Percentiles rank a stretch among this genome's conserved stretches.
Evolutionary conservation across 139 green algal genomes (phyloP).

Genomic region (Eudorina sp.): DNA sequence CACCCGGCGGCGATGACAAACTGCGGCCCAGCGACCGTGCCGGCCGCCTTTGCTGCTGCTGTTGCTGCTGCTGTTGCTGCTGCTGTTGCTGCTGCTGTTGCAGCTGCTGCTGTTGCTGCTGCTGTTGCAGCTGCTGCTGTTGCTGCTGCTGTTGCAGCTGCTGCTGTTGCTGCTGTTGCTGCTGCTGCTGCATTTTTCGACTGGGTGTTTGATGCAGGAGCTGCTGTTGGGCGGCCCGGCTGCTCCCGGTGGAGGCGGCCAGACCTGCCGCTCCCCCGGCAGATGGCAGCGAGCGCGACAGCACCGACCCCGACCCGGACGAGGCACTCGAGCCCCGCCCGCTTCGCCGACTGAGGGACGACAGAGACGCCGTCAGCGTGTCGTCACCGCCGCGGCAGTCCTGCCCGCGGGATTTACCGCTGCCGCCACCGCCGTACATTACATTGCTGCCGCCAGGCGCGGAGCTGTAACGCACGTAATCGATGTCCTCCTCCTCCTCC

Average conservation of each 20-base stretch:
- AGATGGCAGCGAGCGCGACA: background rate
- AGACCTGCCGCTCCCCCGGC: background rate
- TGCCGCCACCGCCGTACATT: too few relatives aligned
- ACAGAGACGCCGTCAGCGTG: background rate
- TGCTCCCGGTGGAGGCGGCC: too few relatives aligned
- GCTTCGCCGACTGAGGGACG: background rate
- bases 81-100: constrained; percentile 7
- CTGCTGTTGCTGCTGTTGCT: too few relatives aligned
- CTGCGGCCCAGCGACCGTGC: too few relatives aligned
- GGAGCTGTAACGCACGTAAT: background rate
- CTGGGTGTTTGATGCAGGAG: too few relatives aligned
- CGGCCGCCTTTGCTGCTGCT: background rate
- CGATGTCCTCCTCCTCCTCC: background rate
- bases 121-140: too few relatives aligned
- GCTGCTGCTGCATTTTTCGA: too few relatives aligned
- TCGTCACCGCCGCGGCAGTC: background rate
- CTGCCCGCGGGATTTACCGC: too few relatives aligned
- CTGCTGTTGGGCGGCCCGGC: too few relatives aligned
- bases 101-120: background rate
- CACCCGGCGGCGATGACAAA: too few relatives aligned
- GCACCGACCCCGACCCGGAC: background rate
- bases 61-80: background rate
- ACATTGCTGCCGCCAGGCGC: background rate
- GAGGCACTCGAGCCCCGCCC: background rate
- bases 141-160: too few relatives aligned